Evolutionary conservation across 2,329 filamentous ascomycete genomes (phyloP).

Genomic region (Beauveria australis): DNA sequence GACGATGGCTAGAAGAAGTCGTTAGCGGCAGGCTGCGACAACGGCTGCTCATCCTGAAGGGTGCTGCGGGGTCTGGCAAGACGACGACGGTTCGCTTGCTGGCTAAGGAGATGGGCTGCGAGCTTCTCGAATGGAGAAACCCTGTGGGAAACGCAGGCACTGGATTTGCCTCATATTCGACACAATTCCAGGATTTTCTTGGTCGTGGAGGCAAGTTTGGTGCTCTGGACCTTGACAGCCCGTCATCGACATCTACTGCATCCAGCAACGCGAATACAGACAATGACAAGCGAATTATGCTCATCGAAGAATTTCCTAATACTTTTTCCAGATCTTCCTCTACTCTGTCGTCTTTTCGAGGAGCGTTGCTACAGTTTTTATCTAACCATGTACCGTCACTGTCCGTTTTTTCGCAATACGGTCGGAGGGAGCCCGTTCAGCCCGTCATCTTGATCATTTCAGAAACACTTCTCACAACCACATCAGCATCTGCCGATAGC

Average conservation of each 20-base stretch:
- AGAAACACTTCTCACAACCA: slow-evolving; percentile 80
- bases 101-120: slow-evolving; percentile 65
- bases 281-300: slow-evolving; percentile 46
- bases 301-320: slow-evolving; percentile 78
- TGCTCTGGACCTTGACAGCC: slow-evolving; percentile 47
- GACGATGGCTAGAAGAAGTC: slow-evolving; percentile 71
- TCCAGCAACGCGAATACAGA: slow-evolving; percentile 15
- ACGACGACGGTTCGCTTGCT: slow-evolving; percentile 78
- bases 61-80: slow-evolving; percentile 85
- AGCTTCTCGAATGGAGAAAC: slow-evolving; percentile 87
- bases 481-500: slow-evolving; percentile 76
- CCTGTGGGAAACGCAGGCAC: slow-evolving; percentile 54
- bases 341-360: slow-evolving; percentile 62
- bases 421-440: slow-evolving; percentile 39
- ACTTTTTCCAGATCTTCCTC: slow-evolving; percentile 60
- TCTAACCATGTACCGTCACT: slow-evolving; percentile 55
- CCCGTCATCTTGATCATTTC: slow-evolving; percentile 88
- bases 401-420: slow-evolving; percentile 35
- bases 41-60: slow-evolving; percentile 76
- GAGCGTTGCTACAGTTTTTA: slow-evolving; percentile 66
- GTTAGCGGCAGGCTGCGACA: slow-evolving; percentile 57
- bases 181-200: slow-evolving; percentile 89
- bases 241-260: slow-evolving; percentile 21
- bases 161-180: slow-evolving; percentile 60
- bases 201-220: slow-evolving; percentile 73